phyloP scores from a whole-genome alignment of 345 rosid genomes.

The Viola odorata region DNA sequence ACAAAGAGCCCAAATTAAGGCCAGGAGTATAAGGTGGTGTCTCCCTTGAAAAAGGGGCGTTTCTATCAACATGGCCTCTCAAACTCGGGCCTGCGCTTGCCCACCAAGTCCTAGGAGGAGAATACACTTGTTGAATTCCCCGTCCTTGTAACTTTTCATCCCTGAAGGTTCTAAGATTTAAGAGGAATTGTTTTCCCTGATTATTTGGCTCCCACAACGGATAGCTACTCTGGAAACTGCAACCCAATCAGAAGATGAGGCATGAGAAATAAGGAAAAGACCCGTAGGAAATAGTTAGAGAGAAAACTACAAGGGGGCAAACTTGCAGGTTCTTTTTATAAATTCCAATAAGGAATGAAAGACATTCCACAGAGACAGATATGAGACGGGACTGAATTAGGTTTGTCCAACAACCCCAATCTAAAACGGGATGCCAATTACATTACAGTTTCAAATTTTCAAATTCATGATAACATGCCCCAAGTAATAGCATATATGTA shows the following conservation, averaged over 20 bases:
- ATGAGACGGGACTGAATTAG: too few relatives aligned
- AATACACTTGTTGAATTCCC: conserved; percentile 33
- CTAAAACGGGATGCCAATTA: too few relatives aligned
- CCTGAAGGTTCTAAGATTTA: conserved; percentile 67
- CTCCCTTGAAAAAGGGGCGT: conserved; percentile 43
- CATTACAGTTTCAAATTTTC: too few relatives aligned
- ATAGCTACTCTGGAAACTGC: conserved; percentile 88
- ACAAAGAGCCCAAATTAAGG: conserved; percentile 47
- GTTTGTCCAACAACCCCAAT: too few relatives aligned
- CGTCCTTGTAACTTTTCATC: conserved; percentile 61
- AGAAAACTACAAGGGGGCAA: not conserved
- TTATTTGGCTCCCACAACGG: conserved; percentile 82
- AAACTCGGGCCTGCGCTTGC: conserved; percentile 40
- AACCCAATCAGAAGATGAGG: conserved; percentile 7
- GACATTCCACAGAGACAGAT: too few relatives aligned
- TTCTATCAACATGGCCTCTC: conserved; percentile 41
- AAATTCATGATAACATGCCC: too few relatives aligned
- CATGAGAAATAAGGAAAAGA: not conserved
- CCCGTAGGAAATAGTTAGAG: not conserved
- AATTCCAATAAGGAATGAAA: not conserved
- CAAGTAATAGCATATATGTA: too few relatives aligned
- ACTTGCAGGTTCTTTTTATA: not conserved
- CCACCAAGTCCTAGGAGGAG: conserved; percentile 44
- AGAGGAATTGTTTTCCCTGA: conserved; percentile 75
- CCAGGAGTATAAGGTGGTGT: conserved; percentile 33